Percentiles rank a stretch among this genome's conserved stretches.
Conservation (phyloP, 495 filamentous ascomycete genomes). For the Xylaria nigripes region DNA sequence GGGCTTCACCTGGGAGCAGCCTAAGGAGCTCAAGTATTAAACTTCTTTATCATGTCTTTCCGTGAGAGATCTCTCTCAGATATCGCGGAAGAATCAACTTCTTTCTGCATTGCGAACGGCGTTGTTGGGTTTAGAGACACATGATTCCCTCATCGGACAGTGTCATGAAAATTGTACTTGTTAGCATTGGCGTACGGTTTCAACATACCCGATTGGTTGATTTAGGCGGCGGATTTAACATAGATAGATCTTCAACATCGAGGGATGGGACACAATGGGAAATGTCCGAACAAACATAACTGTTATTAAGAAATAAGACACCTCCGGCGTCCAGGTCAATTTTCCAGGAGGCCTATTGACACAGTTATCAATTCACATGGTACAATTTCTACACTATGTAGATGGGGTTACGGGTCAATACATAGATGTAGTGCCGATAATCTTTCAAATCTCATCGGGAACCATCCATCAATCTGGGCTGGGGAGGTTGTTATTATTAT, state of each 20-base stretch:
- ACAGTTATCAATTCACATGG: not conserved
- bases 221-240: conserved; percentile 7
- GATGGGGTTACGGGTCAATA: too few relatives aligned
- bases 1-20: conserved; percentile 95
- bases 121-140: conserved; percentile 33
- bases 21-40: conserved; percentile 86
- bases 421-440: too few relatives aligned
- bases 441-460: too few relatives aligned
- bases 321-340: conserved; percentile 1
- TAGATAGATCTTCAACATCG: conserved; percentile 11
- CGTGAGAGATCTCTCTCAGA: conserved; percentile 23
- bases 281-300: not conserved
- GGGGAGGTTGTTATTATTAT: too few relatives aligned
- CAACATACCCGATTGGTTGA: conserved; percentile 27
- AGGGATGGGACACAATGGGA: not conserved
- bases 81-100: conserved; percentile 39
- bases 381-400: not conserved
- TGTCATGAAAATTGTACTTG: conserved; percentile 30
- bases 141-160: conserved; percentile 32
- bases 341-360: conserved; percentile 4
- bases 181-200: conserved; percentile 33
- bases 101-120: conserved; percentile 34
- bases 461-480: too few relatives aligned
- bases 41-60: conserved; percentile 19
- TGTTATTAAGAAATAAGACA: conserved; percentile 6